Evolutionary conservation across 2,329 filamentous ascomycete species (phyloP).

Genomic region (Bipolaris zeicola): DNA sequence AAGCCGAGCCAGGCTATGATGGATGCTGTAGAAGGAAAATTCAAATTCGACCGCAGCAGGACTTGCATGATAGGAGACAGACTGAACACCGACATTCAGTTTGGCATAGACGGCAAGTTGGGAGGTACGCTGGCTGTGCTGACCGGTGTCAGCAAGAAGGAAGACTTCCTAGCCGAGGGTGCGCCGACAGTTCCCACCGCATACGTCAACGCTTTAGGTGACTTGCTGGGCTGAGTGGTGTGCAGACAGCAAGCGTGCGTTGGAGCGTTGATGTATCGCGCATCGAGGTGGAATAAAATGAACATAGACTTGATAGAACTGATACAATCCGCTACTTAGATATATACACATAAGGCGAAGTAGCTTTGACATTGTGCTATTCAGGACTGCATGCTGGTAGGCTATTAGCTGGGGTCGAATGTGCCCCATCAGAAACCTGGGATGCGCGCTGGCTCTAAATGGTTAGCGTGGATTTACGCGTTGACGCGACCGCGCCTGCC

Average conservation of each 20-base stretch:
- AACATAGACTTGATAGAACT: slow-evolving; percentile 5
- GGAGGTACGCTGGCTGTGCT: slow-evolving; percentile 90
- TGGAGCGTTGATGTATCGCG: too few species aligned
- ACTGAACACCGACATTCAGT: slow-evolving; percentile 93
- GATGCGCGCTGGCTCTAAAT: slow-evolving; percentile 8
- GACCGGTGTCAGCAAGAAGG: slow-evolving; percentile 86
- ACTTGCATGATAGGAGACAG: slow-evolving; percentile 97
- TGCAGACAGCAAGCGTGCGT: too few species aligned
- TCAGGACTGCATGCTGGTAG: background rate
- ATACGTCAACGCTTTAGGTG: slow-evolving; percentile 84
- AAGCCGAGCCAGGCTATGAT: slow-evolving; percentile 99
- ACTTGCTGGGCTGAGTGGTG: slow-evolving; percentile 59
- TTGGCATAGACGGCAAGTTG: slow-evolving; percentile 87
- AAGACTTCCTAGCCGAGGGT: slow-evolving; percentile 75
- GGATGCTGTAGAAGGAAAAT: slow-evolving; percentile 97
- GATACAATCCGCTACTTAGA: background rate
- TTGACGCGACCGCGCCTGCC: slow-evolving; percentile 28
- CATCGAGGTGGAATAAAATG: background rate
- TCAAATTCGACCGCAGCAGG: slow-evolving; percentile 79
- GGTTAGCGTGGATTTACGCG: slow-evolving; percentile 23
- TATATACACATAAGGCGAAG: background rate
- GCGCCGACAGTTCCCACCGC: slow-evolving; percentile 75
- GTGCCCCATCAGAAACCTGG: slow-evolving; percentile 1
- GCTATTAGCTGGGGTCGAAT: too few species aligned
- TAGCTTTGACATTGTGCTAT: background rate